Base-by-base conservation (phyloP, 2,329 filamentous ascomycete species). In the Sporothrix schenckii region DNA sequence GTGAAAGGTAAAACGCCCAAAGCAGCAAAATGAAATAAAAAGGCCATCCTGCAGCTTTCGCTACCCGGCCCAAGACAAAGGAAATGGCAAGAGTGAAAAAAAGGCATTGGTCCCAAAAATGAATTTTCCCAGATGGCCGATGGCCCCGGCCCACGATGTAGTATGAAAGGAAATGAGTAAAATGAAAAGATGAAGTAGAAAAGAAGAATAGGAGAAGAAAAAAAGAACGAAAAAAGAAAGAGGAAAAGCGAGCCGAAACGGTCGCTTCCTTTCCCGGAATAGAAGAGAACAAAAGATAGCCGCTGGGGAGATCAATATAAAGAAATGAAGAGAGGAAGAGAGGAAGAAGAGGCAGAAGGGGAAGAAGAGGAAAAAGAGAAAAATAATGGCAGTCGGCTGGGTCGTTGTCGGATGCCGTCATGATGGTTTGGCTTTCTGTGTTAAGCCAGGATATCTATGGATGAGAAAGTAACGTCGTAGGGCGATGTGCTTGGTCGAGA, bases 231-330 rank as follows among this genome's bases (percentile, higher is more conserved):
- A 30, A 6, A 10, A 30, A n/a, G n/a, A n/a, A 47, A 50, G 4
- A 63, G 24, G n/a, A 21, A 44, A 44, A 27, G n/a, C 10, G 19
- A 68, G 24, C 47, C 41, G 41, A 49, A 63, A 41, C 41, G 19
- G 13, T 49, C 60, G 21, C 41, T n/a, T 63, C 24, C 61, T 50
- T 50, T 65, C 41, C 24, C 44, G 49, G 21, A 67, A 67, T 54
- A 60, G 54, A 56, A 68, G 49, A 24, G 24, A 44, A 14, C 13
- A 44, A 9, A 4, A 67, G 50, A 54, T 27, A 44, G 24, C 50
- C 52, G 50, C 34, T 27, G 30, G 56, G 50, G 47, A 44, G 41
- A 44, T 14, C 41, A 44, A 44, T 10, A 44, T 2, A 11, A 9
- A 44, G 49, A 24, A 5, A 49, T 56, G 56, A 60, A 41, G 56